Base-by-base conservation (phyloP, 2,329 filamentous ascomycete species). In the Parastagonospora avenae region DNA sequence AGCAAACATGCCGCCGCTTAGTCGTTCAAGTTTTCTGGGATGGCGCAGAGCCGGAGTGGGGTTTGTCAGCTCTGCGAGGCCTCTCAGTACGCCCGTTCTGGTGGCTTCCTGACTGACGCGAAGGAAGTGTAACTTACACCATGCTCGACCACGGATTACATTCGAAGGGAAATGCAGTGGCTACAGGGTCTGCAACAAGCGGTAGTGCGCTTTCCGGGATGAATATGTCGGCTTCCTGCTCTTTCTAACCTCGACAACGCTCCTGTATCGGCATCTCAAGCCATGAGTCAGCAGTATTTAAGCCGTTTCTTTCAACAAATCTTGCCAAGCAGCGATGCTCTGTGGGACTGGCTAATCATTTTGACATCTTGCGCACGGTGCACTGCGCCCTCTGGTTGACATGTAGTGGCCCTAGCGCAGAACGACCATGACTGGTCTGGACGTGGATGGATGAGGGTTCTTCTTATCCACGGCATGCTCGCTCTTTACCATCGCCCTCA, bases 31-130 rank as follows among this genome's bases (percentile, higher is more conserved):
- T 44, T 32, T 27, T 37, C 44, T 38, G 37, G 24, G 55, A 43
- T 48, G 37, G 35, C 43, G 44, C 48, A 50, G 50, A 36, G 19
- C 29, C 42, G 16, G 46, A 48, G 55, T 56, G 58, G 55, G 44
- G 57, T 61, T 60, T 55, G 56, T 63, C 60, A 63, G 62, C 59
- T 47, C 47, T 12, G 19, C 33, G 30, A 46, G 35, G 33, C 30
- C 19, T 5, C 35, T 31, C 9, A 10, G 16, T 33, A 27, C 15
- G 29, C 16, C 36, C 16, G 15, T n/a, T 6, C 8, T 33, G 7
- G 36, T 16, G 15, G 36, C 29, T 9, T 14, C 8, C 1, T 14
- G 8, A 9, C 15, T 30, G 7, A 9, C 9, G 10, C 14, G 29
- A 6, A n/a, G n/a, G 12, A 5, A 24, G 19, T 12, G 28, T 33